phyloP scores from a whole-genome alignment of 192 early-diverging fungal species.

The Lobosporangium transversale region DNA sequence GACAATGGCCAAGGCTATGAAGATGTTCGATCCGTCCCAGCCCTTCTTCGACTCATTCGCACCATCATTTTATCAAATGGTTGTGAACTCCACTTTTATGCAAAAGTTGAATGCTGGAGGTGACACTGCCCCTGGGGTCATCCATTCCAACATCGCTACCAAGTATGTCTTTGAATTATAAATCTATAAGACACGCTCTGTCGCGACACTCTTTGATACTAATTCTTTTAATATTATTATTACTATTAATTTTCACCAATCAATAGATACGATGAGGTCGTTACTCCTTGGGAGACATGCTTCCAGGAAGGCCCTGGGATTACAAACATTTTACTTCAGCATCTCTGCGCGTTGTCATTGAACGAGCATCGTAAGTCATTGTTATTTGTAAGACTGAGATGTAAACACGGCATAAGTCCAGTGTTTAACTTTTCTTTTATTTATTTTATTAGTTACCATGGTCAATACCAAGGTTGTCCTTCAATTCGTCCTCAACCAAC shows the following conservation, averaged over 20 bases:
- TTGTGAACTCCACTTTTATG: too few relatives aligned
- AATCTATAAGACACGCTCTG: too few relatives aligned
- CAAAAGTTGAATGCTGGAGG: too few relatives aligned
- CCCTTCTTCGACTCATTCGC: conserved; percentile 13
- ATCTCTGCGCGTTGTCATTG: conserved; percentile 22
- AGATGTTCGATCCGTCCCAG: conserved; percentile 12
- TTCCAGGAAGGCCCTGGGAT: conserved; percentile 11
- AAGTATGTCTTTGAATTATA: too few relatives aligned
- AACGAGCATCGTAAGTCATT: too few relatives aligned
- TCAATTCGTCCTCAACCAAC: too few relatives aligned
- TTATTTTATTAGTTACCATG: conserved; percentile 26
- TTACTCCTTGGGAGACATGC: conserved; percentile 24
- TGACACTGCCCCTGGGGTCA: conserved; percentile 22
- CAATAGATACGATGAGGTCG: conserved; percentile 29
- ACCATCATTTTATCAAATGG: conserved; percentile 28
- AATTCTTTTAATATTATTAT: too few relatives aligned
- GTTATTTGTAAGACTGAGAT: conserved; percentile 34
- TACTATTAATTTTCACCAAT: neutral
- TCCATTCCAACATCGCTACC: conserved; percentile 26
- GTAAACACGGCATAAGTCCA: neutral
- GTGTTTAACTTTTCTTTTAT: neutral
- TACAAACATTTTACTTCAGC: conserved; percentile 22
- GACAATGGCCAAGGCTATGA: conserved; percentile 21
- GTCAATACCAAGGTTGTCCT: conserved; percentile 31
- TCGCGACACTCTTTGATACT: too few relatives aligned